Percentiles rank a stretch among this genome's conserved stretches.
Conservation (phyloP, 345 rosid species). For the Boechera stricta region DNA sequence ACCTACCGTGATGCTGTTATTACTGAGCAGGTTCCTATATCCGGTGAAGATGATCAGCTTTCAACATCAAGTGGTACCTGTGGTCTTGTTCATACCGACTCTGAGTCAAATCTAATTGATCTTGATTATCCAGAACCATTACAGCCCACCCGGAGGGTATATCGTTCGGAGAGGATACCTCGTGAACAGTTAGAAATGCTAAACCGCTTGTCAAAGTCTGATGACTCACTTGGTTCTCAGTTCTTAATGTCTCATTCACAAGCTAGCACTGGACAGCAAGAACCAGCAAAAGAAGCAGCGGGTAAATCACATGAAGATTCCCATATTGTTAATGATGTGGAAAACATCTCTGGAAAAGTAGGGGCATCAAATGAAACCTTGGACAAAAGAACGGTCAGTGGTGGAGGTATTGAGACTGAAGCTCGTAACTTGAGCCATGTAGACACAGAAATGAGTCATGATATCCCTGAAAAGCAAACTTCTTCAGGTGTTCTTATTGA, state of each 20-base stretch:
- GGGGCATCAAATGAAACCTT: conserved; percentile 23
- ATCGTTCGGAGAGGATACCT: conserved; percentile 80
- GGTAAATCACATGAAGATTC: conserved; percentile 54
- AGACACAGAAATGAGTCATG: conserved; percentile 33
- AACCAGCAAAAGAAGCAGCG: conserved; percentile 52
- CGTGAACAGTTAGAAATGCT: conserved; percentile 79
- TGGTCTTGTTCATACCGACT: conserved; percentile 56
- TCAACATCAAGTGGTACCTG: conserved; percentile 51
- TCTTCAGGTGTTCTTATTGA: conserved; percentile 65
- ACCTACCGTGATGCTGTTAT: conserved; percentile 53
- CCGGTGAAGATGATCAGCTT: conserved; percentile 54
- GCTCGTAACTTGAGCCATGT: conserved; percentile 33
- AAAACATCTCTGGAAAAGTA: conserved; percentile 29
- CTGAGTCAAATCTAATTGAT: conserved; percentile 59
- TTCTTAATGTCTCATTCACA: conserved; percentile 72
- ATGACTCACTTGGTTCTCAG: conserved; percentile 87
- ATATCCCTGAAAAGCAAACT: conserved; percentile 32
- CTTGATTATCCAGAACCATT: conserved; percentile 60
- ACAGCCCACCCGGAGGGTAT: conserved; percentile 64
- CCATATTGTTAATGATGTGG: conserved; percentile 43
- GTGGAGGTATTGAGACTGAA: conserved; percentile 35
- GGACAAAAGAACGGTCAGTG: conserved; percentile 32
- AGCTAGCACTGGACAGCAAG: conserved; percentile 58
- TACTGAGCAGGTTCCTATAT: conserved; percentile 48
- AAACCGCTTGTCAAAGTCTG: conserved; percentile 83